Conservation (phyloP, 2,329 filamentous ascomycete genomes). For the Neoarthrinium moseri region DNA sequence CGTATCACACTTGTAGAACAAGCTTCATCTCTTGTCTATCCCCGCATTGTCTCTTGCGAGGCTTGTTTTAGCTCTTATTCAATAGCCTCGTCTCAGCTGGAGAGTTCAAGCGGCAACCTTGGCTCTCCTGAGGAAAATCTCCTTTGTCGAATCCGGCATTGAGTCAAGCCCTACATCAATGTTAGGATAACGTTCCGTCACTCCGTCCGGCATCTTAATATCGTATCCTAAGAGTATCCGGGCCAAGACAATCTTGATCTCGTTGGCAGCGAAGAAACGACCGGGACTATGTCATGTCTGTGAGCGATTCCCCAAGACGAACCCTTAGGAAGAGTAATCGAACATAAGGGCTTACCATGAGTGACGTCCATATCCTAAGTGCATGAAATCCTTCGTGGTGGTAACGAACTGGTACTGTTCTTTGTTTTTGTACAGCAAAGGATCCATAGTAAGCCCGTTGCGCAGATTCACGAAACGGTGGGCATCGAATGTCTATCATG, state of each 20-base stretch:
- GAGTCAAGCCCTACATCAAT: no score
- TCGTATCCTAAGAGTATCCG: slow-evolving; percentile 38
- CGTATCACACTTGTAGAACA: no score
- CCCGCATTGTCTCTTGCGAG: no score
- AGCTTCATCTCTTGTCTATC: no score
- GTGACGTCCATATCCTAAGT: slow-evolving; percentile 40
- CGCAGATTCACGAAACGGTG: slow-evolving; percentile 33
- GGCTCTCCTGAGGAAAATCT: no score
- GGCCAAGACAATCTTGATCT: slow-evolving; percentile 41
- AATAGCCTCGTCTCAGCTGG: no score
- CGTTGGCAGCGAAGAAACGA: slow-evolving; percentile 41
- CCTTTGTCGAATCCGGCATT: no score
- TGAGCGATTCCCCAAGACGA: slow-evolving; percentile 38
- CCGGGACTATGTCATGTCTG: slow-evolving; percentile 39
- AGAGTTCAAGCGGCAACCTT: no score
- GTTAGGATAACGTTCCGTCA: no score
- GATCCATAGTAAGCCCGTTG: slow-evolving; percentile 21
- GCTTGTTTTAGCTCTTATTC: no score
- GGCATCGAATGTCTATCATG: slow-evolving; percentile 27
- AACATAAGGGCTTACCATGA: slow-evolving; percentile 38
- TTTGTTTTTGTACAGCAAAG: slow-evolving; percentile 24
- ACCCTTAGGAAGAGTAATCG: slow-evolving; percentile 30
- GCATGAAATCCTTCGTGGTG: slow-evolving; percentile 28
- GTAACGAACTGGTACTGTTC: slow-evolving; percentile 40
- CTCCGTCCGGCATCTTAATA: slow-evolving; percentile 24